Base-by-base conservation (phyloP, 2,329 filamentous ascomycete species). In the Cryoendolithus antarcticus region DNA sequence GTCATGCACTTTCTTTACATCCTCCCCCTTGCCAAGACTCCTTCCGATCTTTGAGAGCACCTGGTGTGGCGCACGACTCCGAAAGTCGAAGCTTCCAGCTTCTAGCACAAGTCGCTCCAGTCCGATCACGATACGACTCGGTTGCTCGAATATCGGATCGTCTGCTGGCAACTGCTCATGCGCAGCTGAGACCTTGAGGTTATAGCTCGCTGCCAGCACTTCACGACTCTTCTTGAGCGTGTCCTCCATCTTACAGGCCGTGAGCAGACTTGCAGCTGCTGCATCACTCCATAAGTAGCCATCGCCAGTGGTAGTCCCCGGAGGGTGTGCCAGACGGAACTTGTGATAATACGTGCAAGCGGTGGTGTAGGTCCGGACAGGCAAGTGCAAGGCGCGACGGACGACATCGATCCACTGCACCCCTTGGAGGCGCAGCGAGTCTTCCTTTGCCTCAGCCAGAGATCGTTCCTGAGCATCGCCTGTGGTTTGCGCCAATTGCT, bases 221-320 rank as follows among this genome's bases (percentile, higher is more conserved):
- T 98, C 91, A 42, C 76, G 78, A 3, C 86, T 93, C 66, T 96
- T 96, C 65, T 98, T 98, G 49, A 95, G 74, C 0, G 91, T 98
- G 60, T 98, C 91, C 62, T 98, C 91, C 34, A 93, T 86, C 65
- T 98, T 98, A 69, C 89, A 96, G 2, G 88, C 88, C 2, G 88
- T 83, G 55, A 96, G 89, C 6, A 98, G 67, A 15, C 86, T 82
- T 1, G 91, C 86, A 5, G 91, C 75, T 0, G 89, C 86, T 2
- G 86, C 88, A 57, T 96, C 89, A 60, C 56, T 79, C 86, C 58
- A 82, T 29, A 46, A 83, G 61, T 93, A 94, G 54, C 93, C 86
- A 48, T 70, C 77, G 50, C 88, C 85, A 27, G 39, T 41, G 12
- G 35, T 34, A 2, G 39, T 41, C 6, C 39, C 39, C 9, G 39